Percentiles rank a stretch among this genome's conserved stretches.
These are phyloP conservation scores for Acrocalymma vagum DNA, from an alignment of 2,329 filamentous ascomycete species.

Conservation along the genomic window DNA sequence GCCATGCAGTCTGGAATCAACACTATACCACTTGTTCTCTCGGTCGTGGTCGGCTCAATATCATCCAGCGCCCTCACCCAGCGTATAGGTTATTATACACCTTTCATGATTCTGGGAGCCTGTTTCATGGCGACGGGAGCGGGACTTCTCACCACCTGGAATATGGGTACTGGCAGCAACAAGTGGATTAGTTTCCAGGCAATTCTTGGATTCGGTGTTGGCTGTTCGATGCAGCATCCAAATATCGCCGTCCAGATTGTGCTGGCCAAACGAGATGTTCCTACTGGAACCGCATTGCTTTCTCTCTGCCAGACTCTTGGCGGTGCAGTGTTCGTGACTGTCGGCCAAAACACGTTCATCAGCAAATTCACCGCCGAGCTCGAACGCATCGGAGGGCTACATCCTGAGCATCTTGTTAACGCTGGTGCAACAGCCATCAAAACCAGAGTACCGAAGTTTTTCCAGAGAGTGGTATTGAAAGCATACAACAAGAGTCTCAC, in stretches of 20 bases:
- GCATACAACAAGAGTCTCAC: constrained; percentile 41
- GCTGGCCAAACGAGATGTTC: constrained; percentile 49
- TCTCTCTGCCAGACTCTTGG: constrained; percentile 56
- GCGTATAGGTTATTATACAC: constrained; percentile 56
- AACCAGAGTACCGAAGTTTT: constrained; percentile 26
- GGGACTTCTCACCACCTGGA: constrained; percentile 55
- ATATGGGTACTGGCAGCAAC: constrained; percentile 33
- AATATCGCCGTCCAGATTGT: constrained; percentile 55
- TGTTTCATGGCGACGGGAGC: constrained; percentile 53
- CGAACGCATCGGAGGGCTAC: constrained; percentile 44
- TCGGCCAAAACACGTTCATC: constrained; percentile 57
- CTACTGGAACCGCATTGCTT: constrained; percentile 54
- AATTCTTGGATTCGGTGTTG: constrained; percentile 47
- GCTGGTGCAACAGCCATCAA: constrained; percentile 67
- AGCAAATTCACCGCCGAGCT: constrained; percentile 51
- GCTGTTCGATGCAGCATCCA: constrained; percentile 55
- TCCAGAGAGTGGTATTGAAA: constrained; percentile 24
- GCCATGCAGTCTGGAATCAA: constrained; percentile 55
- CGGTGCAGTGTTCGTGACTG: constrained; percentile 55
- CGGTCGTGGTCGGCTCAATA: constrained; percentile 52
- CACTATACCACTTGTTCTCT: constrained; percentile 55
- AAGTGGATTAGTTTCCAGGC: constrained; percentile 45
- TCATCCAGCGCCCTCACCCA: constrained; percentile 50
- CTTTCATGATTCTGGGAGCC: constrained; percentile 54
- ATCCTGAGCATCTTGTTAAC: constrained; percentile 48